phyloP scores from a whole-genome alignment of 2,329 filamentous ascomycete species.

The Trichoderma endophyticum region DNA sequence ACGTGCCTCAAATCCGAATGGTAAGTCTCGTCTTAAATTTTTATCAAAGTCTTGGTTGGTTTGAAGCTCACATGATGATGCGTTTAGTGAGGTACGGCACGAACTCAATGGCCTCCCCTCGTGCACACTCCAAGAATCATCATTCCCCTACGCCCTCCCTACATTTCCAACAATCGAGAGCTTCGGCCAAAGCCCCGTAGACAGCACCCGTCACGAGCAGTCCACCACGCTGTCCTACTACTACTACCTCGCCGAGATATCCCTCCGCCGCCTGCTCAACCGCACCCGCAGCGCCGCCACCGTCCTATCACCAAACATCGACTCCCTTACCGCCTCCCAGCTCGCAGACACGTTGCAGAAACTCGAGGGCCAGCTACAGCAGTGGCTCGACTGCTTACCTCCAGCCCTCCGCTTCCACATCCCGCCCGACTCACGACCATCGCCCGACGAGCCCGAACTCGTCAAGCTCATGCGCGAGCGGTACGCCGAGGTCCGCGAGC shows the following conservation, averaged over 20 bases:
- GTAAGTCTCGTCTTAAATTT: too few species aligned
- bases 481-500: background rate
- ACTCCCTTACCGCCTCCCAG: background rate
- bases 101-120: conserved; percentile 3
- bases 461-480: background rate
- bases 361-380: background rate
- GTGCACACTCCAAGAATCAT: conserved; percentile 1
- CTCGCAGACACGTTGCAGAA: background rate
- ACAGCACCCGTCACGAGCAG: background rate
- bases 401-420: background rate
- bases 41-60: too few species aligned
- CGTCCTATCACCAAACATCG: background rate
- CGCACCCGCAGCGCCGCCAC: background rate
- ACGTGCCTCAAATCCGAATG: conserved; percentile 2
- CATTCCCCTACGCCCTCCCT: background rate
- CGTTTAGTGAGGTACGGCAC: background rate
- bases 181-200: background rate
- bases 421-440: background rate
- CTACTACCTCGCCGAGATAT: conserved; percentile 4
- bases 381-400: background rate
- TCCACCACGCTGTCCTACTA: background rate
- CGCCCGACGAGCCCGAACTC: background rate
- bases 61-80: background rate
- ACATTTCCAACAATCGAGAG: background rate
- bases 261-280: conserved; percentile 1